Percentiles rank a stretch among this genome's conserved stretches.
These are phyloP conservation scores for Protostelium mycophagum DNA, from an alignment of 78 protist genomes.

Conservation along the genomic window DNA sequence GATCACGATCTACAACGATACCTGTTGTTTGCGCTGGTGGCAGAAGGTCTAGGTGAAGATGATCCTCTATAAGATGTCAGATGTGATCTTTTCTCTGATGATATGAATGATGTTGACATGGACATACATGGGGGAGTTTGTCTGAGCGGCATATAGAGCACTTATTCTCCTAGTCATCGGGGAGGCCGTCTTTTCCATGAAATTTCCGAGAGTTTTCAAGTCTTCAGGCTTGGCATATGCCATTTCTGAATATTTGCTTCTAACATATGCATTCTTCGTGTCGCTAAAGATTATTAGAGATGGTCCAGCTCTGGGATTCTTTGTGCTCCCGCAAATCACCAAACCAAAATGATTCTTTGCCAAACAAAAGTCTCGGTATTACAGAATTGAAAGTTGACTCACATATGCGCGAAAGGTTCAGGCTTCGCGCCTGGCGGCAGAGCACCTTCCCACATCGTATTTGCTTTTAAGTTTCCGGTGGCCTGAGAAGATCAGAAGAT, in stretches of 20 bases:
- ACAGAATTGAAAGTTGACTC: slow-evolving; percentile 39
- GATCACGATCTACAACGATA: slow-evolving; percentile 39
- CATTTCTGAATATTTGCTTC: background rate
- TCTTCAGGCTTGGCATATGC: background rate
- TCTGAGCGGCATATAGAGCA: background rate
- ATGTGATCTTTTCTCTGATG: slow-evolving; percentile 23
- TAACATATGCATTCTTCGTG: background rate
- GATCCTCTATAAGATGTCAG: slow-evolving; percentile 18
- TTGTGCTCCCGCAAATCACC: too few species aligned
- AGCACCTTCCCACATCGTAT: slow-evolving; percentile 30
- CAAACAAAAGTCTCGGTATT: slow-evolving; percentile 15
- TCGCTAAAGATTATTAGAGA: too few species aligned
- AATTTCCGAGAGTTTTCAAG: background rate
- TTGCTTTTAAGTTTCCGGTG: slow-evolving; percentile 33
- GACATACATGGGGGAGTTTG: background rate
- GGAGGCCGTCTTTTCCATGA: background rate
- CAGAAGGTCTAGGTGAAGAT: slow-evolving; percentile 24
- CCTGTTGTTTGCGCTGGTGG: slow-evolving; percentile 21
- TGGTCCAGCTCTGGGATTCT: too few species aligned
- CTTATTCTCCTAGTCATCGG: background rate
- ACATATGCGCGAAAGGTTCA: slow-evolving; percentile 28
- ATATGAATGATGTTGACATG: background rate
- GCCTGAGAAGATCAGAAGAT: background rate
- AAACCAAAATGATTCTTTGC: slow-evolving; percentile 43
- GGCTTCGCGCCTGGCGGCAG: slow-evolving; percentile 23